These are phyloP conservation scores for Reutealis trisperma DNA, from an alignment of 345 rosid genomes.

Conservation along the genomic window DNA sequence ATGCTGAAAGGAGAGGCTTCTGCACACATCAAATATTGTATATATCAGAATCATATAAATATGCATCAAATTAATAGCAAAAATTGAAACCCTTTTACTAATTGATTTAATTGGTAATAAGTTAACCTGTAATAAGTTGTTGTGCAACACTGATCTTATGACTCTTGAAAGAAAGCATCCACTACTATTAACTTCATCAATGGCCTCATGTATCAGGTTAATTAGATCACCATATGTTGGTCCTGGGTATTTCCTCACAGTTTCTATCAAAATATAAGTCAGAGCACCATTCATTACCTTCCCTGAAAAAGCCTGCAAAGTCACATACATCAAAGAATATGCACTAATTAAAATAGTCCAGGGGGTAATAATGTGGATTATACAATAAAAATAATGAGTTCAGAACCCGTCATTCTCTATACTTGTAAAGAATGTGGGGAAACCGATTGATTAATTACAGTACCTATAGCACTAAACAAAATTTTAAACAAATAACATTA, in stretches of 20 bases:
- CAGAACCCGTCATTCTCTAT: no score
- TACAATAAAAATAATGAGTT: no score
- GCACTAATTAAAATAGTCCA: no score
- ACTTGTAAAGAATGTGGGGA: no score
- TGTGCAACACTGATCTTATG: neutral
- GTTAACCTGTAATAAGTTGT: constrained; percentile 22
- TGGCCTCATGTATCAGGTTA: constrained; percentile 14
- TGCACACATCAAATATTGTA: constrained; percentile 12
- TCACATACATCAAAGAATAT: no score
- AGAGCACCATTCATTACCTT: constrained; percentile 22
- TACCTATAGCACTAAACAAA: no score
- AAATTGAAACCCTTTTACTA: neutral
- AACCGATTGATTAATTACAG: no score
- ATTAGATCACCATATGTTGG: constrained; percentile 17
- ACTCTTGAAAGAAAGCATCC: constrained; percentile 1
- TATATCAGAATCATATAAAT: neutral
- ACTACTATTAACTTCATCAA: constrained; percentile 10
- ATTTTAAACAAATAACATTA: no score
- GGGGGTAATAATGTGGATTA: no score
- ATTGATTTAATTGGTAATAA: no score
- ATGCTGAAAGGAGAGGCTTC: constrained; percentile 29
- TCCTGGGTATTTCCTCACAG: neutral
- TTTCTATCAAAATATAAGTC: constrained; percentile 19
- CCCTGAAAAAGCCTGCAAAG: constrained; percentile 19
- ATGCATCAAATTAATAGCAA: neutral